Evolutionary conservation across 768 basidiomycete genomes (phyloP), one percentile per base, ranked within the genome.

Genomic region (Lactarius akahatsu): DNA sequence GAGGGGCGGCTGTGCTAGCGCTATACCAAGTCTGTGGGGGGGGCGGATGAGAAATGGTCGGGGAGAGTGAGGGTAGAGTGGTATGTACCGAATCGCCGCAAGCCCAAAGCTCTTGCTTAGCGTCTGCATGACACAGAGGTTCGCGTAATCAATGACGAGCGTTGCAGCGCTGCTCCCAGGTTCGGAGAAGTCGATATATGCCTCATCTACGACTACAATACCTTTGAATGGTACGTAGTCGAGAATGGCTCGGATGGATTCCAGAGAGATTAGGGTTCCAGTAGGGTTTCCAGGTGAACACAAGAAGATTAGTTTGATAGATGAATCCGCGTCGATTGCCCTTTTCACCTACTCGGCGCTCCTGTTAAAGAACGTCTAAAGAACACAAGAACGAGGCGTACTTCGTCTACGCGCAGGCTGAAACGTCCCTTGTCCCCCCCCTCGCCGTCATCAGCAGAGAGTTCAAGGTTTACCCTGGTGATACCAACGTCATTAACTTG

Each of bases 211-310:
- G 34, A 96, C 83, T 45, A 98, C 88, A 67, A 99, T 86, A 9
- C 97, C 97, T 71, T 88, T 92, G 84, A 92, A 98, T 0, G 81
- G 80, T 10, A 86, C 82, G 76, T 91, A 91, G 36, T 94, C 88
- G 30, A 96, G 79, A 18, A 98, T 76, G 11, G 82, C 72, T 1
- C 85, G 83, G 65, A 98, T 80, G 15, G 88, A 82, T 11, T 82
- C 72, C 30, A 96, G 83, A 0, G 93, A 83, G 61, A 98, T 86
- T 32, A 89, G 76, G 0, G 96, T 98, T 10, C 95, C 94, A 0
- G 95, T 96, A 0, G 97, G 97, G 75, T 98, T 99, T 2, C 97
- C 97, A 3, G 97, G 97, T 1, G 96, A 98, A 76, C 95, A 97
- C 55, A 98, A 82, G 81, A 98, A 94, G 66, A 96, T 83, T 43